Base-by-base conservation (phyloP, 2,329 filamentous ascomycete species). In the Nemania sp. region DNA sequence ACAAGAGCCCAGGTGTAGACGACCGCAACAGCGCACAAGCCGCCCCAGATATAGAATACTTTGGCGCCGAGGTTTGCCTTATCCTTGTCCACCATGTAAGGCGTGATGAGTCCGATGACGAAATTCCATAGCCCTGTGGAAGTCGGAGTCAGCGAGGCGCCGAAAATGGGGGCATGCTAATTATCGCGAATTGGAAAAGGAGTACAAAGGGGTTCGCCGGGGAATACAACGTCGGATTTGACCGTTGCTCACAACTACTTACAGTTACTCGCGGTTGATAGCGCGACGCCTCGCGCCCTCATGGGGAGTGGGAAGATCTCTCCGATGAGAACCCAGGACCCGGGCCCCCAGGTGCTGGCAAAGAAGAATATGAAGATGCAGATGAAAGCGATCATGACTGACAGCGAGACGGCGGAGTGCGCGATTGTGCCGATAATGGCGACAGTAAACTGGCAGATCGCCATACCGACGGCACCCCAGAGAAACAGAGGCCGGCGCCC, bases 281-380 rank as follows among this genome's bases (percentile, higher is more conserved):
- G 83, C 69, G 85, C 91, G 62, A 96, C 91, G 79, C 92, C 92
- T 68, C 91, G 90, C 42, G 92, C 90, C 71, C 92, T 90, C 77
- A 96, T 94, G 63, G 90, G 91, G 55, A 96, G 86, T 59, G 92
- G 91, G 86, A 90, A 96, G 77, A 95, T 90, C 80, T 97, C 92
- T 74, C 92, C 92, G 71, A 95, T 93, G 68, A 96, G 84, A 55
- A 89, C 86, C 90, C 89, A 92, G 54, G 90, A 84, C 51, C 87
- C 89, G 6, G 71, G 71, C n/a, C 92, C 92, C 92, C 91, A 96
- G 65, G 92, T 96, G 60, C 85, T 87, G 62, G 92, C 92, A 75
- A 96, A 96, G 83, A 89, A 94, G 84, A 91, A 92, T 82, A 96
- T 93, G 83, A 92, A 95, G 80, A 96, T 88, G 79, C 88, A 90